Conservation (phyloP, 1,284 basidiomycete species). For the Tremellales sp. region DNA sequence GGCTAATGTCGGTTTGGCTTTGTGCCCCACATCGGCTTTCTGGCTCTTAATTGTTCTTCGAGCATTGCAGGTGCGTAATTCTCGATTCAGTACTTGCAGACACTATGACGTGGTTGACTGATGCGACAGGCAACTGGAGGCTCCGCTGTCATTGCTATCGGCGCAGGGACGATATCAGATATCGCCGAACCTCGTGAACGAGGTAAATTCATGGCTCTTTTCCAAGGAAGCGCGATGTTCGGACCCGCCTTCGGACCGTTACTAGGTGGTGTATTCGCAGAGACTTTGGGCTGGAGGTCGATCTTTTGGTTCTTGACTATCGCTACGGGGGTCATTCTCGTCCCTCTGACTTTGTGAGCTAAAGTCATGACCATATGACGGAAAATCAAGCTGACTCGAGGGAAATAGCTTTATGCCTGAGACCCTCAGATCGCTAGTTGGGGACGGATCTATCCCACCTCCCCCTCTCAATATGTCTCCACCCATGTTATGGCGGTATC, state of each 20-base stretch:
- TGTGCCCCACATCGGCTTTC: conserved; percentile 38
- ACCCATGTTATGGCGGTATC: conserved; percentile 9
- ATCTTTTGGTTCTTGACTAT: conserved; percentile 45
- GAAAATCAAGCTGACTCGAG: neutral
- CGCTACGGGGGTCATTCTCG: conserved; percentile 25
- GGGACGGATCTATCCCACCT: conserved; percentile 31
- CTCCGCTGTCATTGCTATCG: conserved; percentile 44
- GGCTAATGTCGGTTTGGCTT: conserved; percentile 42
- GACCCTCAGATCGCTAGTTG: conserved; percentile 35
- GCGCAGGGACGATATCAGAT: conserved; percentile 42
- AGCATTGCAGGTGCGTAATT: conserved; percentile 17
- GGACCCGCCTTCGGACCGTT: conserved; percentile 27
- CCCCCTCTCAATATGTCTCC: conserved; percentile 32
- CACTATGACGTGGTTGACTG: too few relatives aligned
- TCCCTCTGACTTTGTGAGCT: conserved; percentile 36
- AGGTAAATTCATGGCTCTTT: conserved; percentile 41
- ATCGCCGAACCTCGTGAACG: conserved; percentile 45
- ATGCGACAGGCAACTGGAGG: conserved; percentile 35
- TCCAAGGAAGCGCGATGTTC: conserved; percentile 30
- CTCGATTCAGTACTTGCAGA: too few relatives aligned
- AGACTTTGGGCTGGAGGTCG: conserved; percentile 34
- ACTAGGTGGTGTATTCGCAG: conserved; percentile 18
- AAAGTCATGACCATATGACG: neutral
- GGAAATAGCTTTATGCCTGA: conserved; percentile 32
- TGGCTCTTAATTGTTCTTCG: conserved; percentile 44